Evolutionary conservation across 768 basidiomycete genomes (phyloP).

Genomic region (Phaeolepiota aurea): DNA sequence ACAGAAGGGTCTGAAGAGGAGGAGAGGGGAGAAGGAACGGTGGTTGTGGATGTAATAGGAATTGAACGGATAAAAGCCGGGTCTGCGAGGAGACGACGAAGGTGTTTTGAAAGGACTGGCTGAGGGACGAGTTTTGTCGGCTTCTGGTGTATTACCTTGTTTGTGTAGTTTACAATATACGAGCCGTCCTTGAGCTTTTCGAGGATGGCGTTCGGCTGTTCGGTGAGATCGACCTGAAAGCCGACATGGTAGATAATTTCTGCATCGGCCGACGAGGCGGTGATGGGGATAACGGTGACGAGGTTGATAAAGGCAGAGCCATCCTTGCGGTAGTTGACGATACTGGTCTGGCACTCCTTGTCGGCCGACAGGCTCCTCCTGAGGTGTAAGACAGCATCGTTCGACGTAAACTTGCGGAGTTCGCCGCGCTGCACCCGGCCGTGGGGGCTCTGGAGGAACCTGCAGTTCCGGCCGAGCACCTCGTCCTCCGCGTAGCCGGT

Average conservation of each 20-base stretch:
- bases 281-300: slow-evolving; percentile 83
- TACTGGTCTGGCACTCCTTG: slow-evolving; percentile 82
- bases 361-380: slow-evolving; percentile 56
- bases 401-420: slow-evolving; percentile 47
- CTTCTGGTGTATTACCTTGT: slow-evolving; percentile 13
- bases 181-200: slow-evolving; percentile 72
- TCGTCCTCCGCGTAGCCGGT: slow-evolving; percentile 72
- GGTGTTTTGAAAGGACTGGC: slow-evolving; percentile 41
- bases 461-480: slow-evolving; percentile 85
- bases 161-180: slow-evolving; percentile 58
- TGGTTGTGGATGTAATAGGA: slow-evolving; percentile 31
- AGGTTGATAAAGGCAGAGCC: slow-evolving; percentile 87
- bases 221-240: slow-evolving; percentile 90
- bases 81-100: slow-evolving; percentile 41
- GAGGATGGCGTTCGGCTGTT: slow-evolving; percentile 79
- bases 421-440: slow-evolving; percentile 26
- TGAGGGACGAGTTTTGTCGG: slow-evolving; percentile 12
- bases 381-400: slow-evolving; percentile 54
- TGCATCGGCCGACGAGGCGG: slow-evolving; percentile 48
- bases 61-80: slow-evolving; percentile 39
- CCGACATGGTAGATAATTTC: slow-evolving; percentile 86
- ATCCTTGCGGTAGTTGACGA: slow-evolving; percentile 85
- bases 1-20: slow-evolving; percentile 9
- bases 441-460: slow-evolving; percentile 81
- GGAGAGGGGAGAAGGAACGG: slow-evolving; percentile 18